Base-by-base conservation (phyloP, 495 filamentous ascomycete species). In the Penicillium tannophilum region DNA sequence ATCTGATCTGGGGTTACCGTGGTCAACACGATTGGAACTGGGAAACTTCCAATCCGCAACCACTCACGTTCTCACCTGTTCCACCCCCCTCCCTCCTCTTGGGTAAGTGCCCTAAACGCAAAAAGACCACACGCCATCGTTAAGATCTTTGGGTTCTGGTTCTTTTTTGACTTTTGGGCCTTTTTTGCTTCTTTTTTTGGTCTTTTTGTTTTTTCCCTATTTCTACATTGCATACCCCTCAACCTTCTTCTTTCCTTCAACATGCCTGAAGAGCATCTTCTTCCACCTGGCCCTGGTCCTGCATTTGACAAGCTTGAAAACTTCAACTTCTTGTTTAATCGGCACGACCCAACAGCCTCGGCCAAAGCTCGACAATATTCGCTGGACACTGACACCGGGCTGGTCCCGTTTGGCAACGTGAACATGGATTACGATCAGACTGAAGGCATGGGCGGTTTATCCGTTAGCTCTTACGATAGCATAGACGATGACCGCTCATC, bases 401-500 rank as follows among this genome's bases (percentile, higher is more conserved):
- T 76, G 66, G 69, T 71, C 56, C 67, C 74, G 46, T 70, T 73
- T 47, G 54, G 33, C 54, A 75, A 72, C 48, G 57, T 74, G 60
- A 74, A 70, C 55, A 76, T 78, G 71, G 71, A 78, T 55, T 78
- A 77, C 59, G 77, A 80, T 55, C 77, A 76, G 46, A 78, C 77
- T 4, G 77, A 80, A 57, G 77, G 77, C 50, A 72, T 78, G 70
- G 77, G 77, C 42, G 77, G 77, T 19, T 59, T 80, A 12, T 80
- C 77, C 16, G 77, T 80, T 66, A 80, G 77, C 62, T 80, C 77
- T 39, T 80, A 80, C 62, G 77, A 80, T 50, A 79, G 76, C 56
- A 72, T 80, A 58, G 77, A 80, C 6, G 76, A 78, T 58, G 77
- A 80, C 28, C 76, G 74, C 54, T 69, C 62, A 45, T 72, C 76